Evolutionary conservation across 2,329 filamentous ascomycete species (phyloP), one percentile per base, ranked within the genome.

Genomic region (Eutypa lata): DNA sequence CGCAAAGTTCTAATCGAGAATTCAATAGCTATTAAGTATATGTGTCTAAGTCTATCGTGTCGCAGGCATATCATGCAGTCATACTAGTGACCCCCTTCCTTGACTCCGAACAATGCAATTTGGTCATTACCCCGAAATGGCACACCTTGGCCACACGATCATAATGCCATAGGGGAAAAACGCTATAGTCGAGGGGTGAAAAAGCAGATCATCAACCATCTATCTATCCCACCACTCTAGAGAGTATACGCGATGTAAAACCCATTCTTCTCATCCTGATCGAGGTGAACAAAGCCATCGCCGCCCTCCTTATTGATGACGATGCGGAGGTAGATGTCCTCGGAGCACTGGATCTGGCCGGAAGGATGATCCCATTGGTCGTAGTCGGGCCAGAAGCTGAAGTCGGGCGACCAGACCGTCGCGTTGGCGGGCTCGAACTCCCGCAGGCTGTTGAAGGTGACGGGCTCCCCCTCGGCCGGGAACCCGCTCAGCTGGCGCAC

Each of bases 181-280:
- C 5, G 26, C 26, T 6, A 31, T 6, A 31, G 35, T 14, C 13
- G 35, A 38, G 16, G 6, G n/a, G n/a, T n/a, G n/a, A n/a, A 7
- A 38, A 38, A 38, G 6, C 13, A 38, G 16, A 38, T 14, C 35
- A 38, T 6, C 35, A 16, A 38, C n/a, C n/a, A n/a, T n/a, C n/a
- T n/a, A n/a, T n/a, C n/a, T n/a, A n/a, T n/a, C n/a, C n/a, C n/a
- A n/a, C n/a, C n/a, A n/a, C 4, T 16, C 14, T 8, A 45, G 16
- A 26, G 21, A 6, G 38, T 53, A 26, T 61, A 69, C 2, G 47
- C 38, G 28, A 69, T 48, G 19, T 51, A 57, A 44, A 67, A 58
- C 1, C 68, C 68, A 18, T 69, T 69, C 18, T 59, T 55, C 2
- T 48, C 53, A n/a, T 70, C 63, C 56, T 71, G 66, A 7, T 57